Evolutionary conservation across 768 basidiomycete genomes (phyloP).

Genomic region (Pisolithus albus): DNA sequence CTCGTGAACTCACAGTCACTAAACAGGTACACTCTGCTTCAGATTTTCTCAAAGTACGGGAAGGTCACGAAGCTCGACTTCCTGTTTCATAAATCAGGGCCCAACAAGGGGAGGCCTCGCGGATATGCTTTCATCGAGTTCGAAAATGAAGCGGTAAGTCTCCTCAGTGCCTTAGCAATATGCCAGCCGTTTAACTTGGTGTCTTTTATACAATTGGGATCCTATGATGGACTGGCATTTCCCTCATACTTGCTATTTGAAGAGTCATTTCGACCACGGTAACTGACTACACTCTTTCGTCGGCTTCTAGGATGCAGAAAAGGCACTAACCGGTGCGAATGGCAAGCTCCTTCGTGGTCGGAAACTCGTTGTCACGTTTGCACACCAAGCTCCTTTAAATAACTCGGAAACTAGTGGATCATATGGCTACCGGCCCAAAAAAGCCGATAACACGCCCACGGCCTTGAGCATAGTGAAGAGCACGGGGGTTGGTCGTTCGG

Average conservation of each 20-base stretch:
- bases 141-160: constrained; percentile 68
- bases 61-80: constrained; percentile 91
- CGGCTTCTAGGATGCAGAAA: constrained; percentile 69
- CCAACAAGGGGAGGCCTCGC: constrained; percentile 83
- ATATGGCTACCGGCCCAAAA: constrained; percentile 31
- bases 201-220: constrained; percentile 12
- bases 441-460: constrained; percentile 68
- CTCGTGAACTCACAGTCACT: neutral
- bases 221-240: constrained; percentile 14
- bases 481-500: constrained; percentile 40
- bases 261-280: constrained; percentile 7
- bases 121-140: constrained; percentile 96
- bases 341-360: constrained; percentile 81
- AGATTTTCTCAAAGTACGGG: constrained; percentile 87
- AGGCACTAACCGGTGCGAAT: constrained; percentile 65
- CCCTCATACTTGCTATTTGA: constrained; percentile 15
- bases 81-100: constrained; percentile 90
- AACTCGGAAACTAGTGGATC: constrained; percentile 21
- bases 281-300: constrained; percentile 17
- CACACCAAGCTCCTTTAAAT: constrained; percentile 68
- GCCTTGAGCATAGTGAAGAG: constrained; percentile 85
- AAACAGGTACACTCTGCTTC: constrained; percentile 75
- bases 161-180: constrained; percentile 11
- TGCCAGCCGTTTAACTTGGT: constrained; percentile 23
- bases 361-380: constrained; percentile 85